Base-by-base conservation (phyloP, 106 monocot species). In the Allium cepa region DNA sequence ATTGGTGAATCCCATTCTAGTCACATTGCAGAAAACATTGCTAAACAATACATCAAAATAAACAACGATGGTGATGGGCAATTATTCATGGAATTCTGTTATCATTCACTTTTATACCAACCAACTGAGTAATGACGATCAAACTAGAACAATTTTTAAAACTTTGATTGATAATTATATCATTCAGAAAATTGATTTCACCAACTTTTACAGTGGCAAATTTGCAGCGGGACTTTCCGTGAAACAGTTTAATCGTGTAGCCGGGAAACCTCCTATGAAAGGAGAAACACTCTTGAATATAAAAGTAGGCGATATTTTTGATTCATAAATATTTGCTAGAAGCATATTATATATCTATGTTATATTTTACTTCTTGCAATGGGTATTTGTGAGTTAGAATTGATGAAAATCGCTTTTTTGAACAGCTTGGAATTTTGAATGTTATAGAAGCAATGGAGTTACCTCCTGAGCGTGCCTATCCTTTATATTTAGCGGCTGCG, bases 11-110 rank as follows among this genome's bases (percentile, higher is more conserved):
- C 86, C 56, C 80, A 92, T 78, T 85, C 81, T 17, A 85, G 70
- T 64, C 63, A 73, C 26, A 60, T 93, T 79, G 74, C 79, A 79
- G 97, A 93, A 69, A 66, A 63, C 66, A 71, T 87, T 78, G 77
- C 66, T 64, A 66, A 73, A 46, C 87, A 81, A 52, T 99, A 92
- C 61, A 80, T 72, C 75, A 26, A 59, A 36, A 76, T 78, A 27
- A 68, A 71, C 16, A 60, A 53, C 71, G 64, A 57, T 64, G 79
- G 69, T 36, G 92, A 93, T 67, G 72, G 72, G 26, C 72, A 83
- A 59, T 51, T 92, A 49, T 92, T 99, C 69, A n/a, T 85, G 66
- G 97, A 93, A 51, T 99, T 99, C 77, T 99, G 97, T 66, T 78
- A 87, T 51, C 79, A 90, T 52, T 79, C 79, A 28, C 60, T 99